Evolutionary conservation across 352 stramenopile genomes (phyloP), one percentile per base, ranked within the genome.

Genomic region (Phytophthora citrophthora): DNA sequence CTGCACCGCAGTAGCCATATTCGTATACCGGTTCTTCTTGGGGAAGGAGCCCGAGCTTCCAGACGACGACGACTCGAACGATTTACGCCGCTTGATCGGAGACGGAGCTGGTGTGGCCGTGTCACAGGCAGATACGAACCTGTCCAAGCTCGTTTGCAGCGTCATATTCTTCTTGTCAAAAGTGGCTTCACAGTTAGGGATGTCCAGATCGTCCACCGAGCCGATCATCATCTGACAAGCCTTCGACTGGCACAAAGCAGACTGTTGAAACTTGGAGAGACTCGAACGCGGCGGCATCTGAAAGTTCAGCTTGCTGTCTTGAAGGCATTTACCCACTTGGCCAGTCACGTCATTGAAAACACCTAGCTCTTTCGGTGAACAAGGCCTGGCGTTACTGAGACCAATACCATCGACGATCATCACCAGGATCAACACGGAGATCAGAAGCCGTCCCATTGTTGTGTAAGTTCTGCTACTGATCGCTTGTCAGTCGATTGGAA

Each of bases 211-310:
- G 58, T 89, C 79, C 9, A 89, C 58, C 9, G 63, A 55, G 0
- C 76, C 77, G 41, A 91, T 85, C 76, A 89, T 80, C 1, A 66
- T 48, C 41, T 83, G 73, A 47, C 82, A 91, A 1, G 60, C 40
- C 15, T 71, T 70, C 4, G 81, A 70, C 39, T 73, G 71, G 45
- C 78, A 91, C 16, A 91, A 46, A 11, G 61, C 56, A 13, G 50
- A 26, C 18, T 76, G 62, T 18, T 88, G 57, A 0, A 57, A 31
- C 46, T 64, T 69, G 7, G 69, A 50, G 3, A 89, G 54, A 7
- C 69, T 68, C 13, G 29, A 36, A 1, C 51, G 61, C 15, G 79
- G 70, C 4, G 80, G 80, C 38, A 91, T 73, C 6, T 59, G 40
- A 26, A 91, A 68, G 10, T 51, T 65, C 10, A 88, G 20, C 3